Base-by-base conservation (phyloP, 1,139 yeast species). In the Debaryomyces fabryi region DNA sequence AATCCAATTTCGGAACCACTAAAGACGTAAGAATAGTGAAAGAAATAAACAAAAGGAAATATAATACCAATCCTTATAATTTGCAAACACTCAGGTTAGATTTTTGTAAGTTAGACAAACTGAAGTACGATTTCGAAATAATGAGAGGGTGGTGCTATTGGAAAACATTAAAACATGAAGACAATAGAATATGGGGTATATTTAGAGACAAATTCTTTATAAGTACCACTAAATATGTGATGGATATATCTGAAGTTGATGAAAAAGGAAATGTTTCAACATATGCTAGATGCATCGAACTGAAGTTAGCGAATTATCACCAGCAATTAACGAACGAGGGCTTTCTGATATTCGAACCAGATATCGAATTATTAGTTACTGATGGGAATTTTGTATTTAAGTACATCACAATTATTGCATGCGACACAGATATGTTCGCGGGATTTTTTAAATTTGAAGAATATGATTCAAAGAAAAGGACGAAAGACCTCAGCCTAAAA, bases 181-280 rank as follows among this genome's bases (percentile, higher is more conserved):
- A 15, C 23, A 33, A 44, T 13, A n/a, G 23, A 15, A 30, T 44
- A 8, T 38, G 46, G 41, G 46, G 46, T n/a, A 37, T 15, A 18
- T 36, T 44, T 9, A 37, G 32, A 12, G 42, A 37, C 20, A 16
- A 25, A 9, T 44, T 32, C 16, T 20, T 44, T 6, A 16, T 44
- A 30, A 23, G 36, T 16, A 16, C 30, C 3, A 12, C 20, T 15
- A 38, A 38, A 9, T 30, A 16, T 18, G 32, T 12, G 8, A 37
- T 38, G 24, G n/a, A 24, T 13, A 36, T 36, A 21, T 21, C 13
- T 38, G 23, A 18, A 38, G 15, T 35, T 8, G 45, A 36, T 9
- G 36, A 30, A 21, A n/a, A 10, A 9, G 37, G 46, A n/a, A 21
- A 8, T 6, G 6, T 29, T 15, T 13, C 35, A 23, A 30, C 9